Percentiles rank a stretch among this genome's conserved stretches.
phyloP scores from a whole-genome alignment of 139 green algal genomes.

The Zygnema cylindricum region DNA sequence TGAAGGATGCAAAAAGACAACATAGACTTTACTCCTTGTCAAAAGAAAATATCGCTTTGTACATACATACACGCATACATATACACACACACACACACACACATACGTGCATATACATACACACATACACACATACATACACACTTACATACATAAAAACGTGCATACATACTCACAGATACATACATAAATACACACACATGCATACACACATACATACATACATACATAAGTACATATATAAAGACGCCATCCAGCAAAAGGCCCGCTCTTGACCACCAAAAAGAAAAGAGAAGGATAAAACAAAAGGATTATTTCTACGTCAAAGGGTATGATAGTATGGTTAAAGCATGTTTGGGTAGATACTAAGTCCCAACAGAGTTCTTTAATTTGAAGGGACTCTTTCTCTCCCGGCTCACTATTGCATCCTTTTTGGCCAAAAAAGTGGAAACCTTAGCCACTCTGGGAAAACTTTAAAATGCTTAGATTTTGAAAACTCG shows the following conservation, averaged over 20 bases:
- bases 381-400: conserved; percentile 48
- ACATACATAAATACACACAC: conserved; percentile 31
- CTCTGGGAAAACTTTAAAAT: neutral
- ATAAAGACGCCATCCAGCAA: too few species aligned
- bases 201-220: conserved; percentile 3
- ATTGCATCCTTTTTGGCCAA: neutral
- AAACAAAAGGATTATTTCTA: too few species aligned
- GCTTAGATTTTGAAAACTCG: too few species aligned
- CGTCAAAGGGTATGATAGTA: too few species aligned
- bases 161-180: conserved; percentile 16
- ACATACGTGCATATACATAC: conserved; percentile 34
- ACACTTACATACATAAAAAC: conserved; percentile 34
- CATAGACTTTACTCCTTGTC: too few species aligned
- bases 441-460: neutral
- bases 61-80: neutral
- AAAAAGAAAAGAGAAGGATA: too few species aligned
- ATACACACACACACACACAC: neutral
- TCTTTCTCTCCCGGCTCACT: neutral
- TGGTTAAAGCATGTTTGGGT: too few species aligned
- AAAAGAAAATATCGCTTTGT: neutral
- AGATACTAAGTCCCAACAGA: too few species aligned
- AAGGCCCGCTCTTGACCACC: too few species aligned
- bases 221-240: conserved; percentile 19
- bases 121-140: conserved; percentile 33
- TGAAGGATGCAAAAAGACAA: too few species aligned